These are phyloP conservation scores for Suhomyces sp. DNA, from an alignment of 805 yeast species.

Conservation along the genomic window DNA sequence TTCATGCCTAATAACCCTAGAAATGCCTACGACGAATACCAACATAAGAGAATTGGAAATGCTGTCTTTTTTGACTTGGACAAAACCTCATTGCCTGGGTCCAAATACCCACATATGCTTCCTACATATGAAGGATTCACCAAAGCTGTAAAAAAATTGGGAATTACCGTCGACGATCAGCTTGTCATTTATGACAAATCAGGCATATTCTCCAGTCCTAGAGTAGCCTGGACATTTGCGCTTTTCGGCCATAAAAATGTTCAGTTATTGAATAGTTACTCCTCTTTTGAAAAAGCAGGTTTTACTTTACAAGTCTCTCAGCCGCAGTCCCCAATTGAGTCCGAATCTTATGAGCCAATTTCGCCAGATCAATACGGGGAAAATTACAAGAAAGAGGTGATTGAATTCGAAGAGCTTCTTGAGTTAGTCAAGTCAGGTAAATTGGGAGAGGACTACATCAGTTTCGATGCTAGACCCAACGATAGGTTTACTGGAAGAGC, in stretches of 20 bases:
- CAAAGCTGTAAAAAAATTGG: slow-evolving; percentile 50
- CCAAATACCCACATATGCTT: slow-evolving; percentile 87
- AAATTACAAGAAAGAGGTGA: slow-evolving; percentile 45
- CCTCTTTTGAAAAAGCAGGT: slow-evolving; percentile 45
- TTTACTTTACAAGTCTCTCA: slow-evolving; percentile 44
- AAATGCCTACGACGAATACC: slow-evolving; percentile 57
- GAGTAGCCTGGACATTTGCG: slow-evolving; percentile 89
- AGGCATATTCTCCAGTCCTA: slow-evolving; percentile 84
- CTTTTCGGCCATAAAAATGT: slow-evolving; percentile 75
- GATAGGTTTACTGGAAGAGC: slow-evolving; percentile 74
- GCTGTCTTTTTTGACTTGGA: slow-evolving; percentile 81
- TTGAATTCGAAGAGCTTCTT: slow-evolving; percentile 64
- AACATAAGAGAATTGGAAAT: slow-evolving; percentile 55
- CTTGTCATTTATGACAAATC: slow-evolving; percentile 81
- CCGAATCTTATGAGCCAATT: slow-evolving; percentile 15
- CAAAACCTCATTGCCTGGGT: slow-evolving; percentile 52
- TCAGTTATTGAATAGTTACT: slow-evolving; percentile 67
- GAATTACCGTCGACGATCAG: slow-evolving; percentile 52
- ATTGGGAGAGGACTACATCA: slow-evolving; percentile 45
- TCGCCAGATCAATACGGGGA: slow-evolving; percentile 29
- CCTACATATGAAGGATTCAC: slow-evolving; percentile 62
- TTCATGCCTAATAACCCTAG: slow-evolving; percentile 75
- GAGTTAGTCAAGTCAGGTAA: slow-evolving; percentile 51
- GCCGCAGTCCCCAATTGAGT: slow-evolving; percentile 15
- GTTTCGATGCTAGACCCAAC: slow-evolving; percentile 79